Evolutionary conservation across 1,284 basidiomycete genomes (phyloP).

Genomic region (Ceratobasidium sp.): DNA sequence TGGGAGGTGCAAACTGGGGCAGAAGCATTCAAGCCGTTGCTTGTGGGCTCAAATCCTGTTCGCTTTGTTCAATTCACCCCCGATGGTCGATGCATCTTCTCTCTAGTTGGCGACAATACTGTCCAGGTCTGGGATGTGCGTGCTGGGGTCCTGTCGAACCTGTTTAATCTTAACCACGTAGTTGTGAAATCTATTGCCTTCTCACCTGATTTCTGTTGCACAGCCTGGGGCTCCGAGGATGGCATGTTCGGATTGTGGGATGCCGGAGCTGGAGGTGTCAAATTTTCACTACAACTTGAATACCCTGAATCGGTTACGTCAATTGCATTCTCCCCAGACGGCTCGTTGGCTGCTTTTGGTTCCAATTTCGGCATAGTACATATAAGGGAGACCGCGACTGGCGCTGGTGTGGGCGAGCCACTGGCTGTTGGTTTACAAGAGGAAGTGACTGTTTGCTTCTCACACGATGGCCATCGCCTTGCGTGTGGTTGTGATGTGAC

Average conservation of each 20-base stretch:
- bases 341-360: too few species aligned
- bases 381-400: slow-evolving; percentile 61
- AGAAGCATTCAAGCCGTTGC: not conserved
- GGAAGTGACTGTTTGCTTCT: too few species aligned
- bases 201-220: slow-evolving; percentile 27
- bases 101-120: slow-evolving; percentile 17
- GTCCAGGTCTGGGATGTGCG: slow-evolving; percentile 33
- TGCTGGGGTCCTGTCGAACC: not conserved
- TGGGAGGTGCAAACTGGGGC: slow-evolving; percentile 35
- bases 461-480: too few species aligned
- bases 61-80: slow-evolving; percentile 13
- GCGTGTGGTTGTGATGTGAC: too few species aligned
- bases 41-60: slow-evolving; percentile 15
- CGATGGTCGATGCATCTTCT: slow-evolving; percentile 19
- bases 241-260: slow-evolving; percentile 31
- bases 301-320: too few species aligned
- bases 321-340: too few species aligned
- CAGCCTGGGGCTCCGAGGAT: slow-evolving; percentile 29
- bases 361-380: slow-evolving; percentile 65
- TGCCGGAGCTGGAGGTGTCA: too few species aligned
- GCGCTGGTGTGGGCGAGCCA: too few species aligned
- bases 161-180: slow-evolving; percentile 5
- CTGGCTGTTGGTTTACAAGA: too few species aligned
- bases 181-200: slow-evolving; percentile 13
- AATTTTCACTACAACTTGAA: too few species aligned